Conservation (phyloP, 768 basidiomycete species). For the Piloderma croceum region DNA sequence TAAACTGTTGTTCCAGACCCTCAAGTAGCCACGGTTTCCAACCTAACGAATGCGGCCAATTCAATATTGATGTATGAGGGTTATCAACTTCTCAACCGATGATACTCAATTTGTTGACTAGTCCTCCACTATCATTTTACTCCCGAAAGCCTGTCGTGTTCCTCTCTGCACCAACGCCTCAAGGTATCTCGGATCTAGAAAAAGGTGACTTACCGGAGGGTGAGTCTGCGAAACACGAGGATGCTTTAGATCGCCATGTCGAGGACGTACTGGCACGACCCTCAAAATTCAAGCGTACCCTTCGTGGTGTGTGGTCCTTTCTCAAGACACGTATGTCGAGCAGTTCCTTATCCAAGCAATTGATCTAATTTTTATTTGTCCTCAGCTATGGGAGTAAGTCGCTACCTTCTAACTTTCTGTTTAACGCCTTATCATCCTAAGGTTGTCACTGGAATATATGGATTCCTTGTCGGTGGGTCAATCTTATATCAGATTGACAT, state of each 20-base stretch:
- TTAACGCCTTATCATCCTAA: conserved; percentile 16
- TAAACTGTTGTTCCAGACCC: conserved; percentile 43
- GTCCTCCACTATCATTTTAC: conserved; percentile 67
- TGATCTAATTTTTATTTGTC: too few species aligned
- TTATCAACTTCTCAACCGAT: not conserved
- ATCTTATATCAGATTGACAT: not conserved
- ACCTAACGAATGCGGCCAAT: conserved; percentile 75
- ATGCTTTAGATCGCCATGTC: conserved; percentile 68
- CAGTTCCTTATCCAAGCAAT: not conserved
- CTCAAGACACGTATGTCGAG: conserved; percentile 67
- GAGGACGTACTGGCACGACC: conserved; percentile 65
- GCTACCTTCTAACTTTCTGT: not conserved
- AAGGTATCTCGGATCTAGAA: conserved; percentile 19
- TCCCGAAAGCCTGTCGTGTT: conserved; percentile 64
- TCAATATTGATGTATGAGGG: conserved; percentile 58
- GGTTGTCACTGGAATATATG: conserved; percentile 69
- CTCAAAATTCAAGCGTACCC: conserved; percentile 47
- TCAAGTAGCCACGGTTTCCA: conserved; percentile 68
- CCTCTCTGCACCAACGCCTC: conserved; percentile 33
- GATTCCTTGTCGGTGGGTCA: conserved; percentile 59
- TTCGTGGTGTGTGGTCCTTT: conserved; percentile 76
- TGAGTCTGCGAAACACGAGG: conserved; percentile 29
- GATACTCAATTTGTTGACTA: conserved; percentile 19
- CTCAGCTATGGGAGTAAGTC: conserved; percentile 66
- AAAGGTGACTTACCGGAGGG: conserved; percentile 24